phyloP scores from a whole-genome alignment of 805 yeast species.

The Blastobotrys chiropterorum region DNA sequence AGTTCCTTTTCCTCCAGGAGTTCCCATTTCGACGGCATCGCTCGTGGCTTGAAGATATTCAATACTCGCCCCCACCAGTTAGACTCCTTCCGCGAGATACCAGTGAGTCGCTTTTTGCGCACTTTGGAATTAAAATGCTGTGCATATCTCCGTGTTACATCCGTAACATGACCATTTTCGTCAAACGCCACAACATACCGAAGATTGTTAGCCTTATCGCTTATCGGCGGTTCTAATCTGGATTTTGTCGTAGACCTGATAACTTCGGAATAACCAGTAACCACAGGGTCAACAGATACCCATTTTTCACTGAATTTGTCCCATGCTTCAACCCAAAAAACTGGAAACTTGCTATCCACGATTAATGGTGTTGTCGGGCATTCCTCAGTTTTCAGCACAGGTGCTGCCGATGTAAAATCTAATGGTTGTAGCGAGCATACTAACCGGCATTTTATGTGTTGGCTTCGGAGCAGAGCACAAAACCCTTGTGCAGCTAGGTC shows the following conservation, averaged over 20 bases:
- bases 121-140: constrained; percentile 66
- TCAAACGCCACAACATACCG: constrained; percentile 78
- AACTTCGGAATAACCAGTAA: constrained; percentile 55
- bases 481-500: constrained; percentile 87
- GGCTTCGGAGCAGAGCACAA: constrained; percentile 63
- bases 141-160: constrained; percentile 81
- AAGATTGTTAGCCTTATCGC: constrained; percentile 51
- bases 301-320: constrained; percentile 63
- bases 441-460: constrained; percentile 66
- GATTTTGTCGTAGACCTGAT: constrained; percentile 42
- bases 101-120: constrained; percentile 55
- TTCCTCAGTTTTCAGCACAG: constrained; percentile 6
- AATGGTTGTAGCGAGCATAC: constrained; percentile 87
- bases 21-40: constrained; percentile 28
- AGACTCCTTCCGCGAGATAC: constrained; percentile 48
- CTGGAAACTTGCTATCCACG: constrained; percentile 42
- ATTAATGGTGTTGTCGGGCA: not conserved
- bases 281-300: constrained; percentile 82
- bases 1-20: constrained; percentile 54
- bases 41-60: constrained; percentile 22
- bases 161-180: constrained; percentile 56
- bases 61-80: constrained; percentile 56
- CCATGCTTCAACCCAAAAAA: constrained; percentile 95
- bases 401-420: constrained; percentile 50
- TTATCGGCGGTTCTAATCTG: constrained; percentile 66